Base-by-base conservation (phyloP, 345 rosid species). In the Hibiscus mutabilis region DNA sequence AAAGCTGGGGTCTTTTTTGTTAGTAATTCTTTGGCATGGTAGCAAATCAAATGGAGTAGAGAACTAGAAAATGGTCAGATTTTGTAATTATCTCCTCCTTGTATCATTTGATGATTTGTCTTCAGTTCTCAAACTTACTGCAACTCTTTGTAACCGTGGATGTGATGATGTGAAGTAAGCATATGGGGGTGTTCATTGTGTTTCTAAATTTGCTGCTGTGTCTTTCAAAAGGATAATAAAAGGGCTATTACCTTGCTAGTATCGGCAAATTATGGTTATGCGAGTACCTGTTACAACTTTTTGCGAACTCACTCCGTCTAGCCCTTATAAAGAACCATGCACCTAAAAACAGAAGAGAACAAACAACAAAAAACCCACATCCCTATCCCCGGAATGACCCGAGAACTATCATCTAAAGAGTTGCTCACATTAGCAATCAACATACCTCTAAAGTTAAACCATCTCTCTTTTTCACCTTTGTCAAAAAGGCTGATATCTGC, bases 81-180 rank as follows among this genome's bases (percentile, higher is more conserved):
- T 76, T 70, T 71, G 76, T 72, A 70, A 74, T 76, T 67, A 40
- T 56, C 3, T 19, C 4, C 24, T 46, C 52, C 46, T 75, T 73
- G 74, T 73, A 70, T 67, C 71, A 55, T 69, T 67, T 66, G 31
- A n/a, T n/a, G n/a, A n/a, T n/a, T n/a, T n/a, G 44, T 78, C 69
- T 74, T 71, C 63, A 57, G 74, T 74, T 66, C 70, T 59, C 68
- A 7, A 62, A 57, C 72, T 47, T 71, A 71, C 68, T 78, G 79
- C 76, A 80, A 74, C 81, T 75, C 60, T 46, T 53, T 75, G 76
- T 65, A 82, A 66, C n/a, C n/a, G n/a, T n/a, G n/a, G n/a, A n/a
- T n/a, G n/a, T n/a, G n/a, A n/a, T n/a, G n/a, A n/a, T n/a, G n/a
- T 76, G 79, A 72, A 73, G 74, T n/a, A 74, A 74, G 66, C 74